A percentile compares a stretch with the other conserved stretches of the same genome.
phyloP scores from a whole-genome alignment of 805 yeast genomes.

The Wickerhamiella siamensis region DNA sequence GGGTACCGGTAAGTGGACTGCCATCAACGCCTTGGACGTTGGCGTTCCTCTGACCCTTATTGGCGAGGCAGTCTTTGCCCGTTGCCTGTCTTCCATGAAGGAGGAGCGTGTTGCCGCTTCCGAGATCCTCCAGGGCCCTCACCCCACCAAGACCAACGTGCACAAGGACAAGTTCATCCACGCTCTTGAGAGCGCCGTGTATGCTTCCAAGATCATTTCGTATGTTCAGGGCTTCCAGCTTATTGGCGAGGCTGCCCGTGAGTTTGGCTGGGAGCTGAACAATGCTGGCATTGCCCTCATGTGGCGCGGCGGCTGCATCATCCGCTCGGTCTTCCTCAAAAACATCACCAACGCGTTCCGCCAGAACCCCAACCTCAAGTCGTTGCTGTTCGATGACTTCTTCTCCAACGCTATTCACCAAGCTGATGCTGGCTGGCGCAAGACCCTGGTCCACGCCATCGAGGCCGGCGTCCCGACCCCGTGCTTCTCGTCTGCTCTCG shows the following conservation, averaged over 20 bases:
- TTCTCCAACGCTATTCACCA: conserved; percentile 79
- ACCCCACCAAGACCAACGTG: conserved; percentile 17
- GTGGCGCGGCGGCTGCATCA: conserved; percentile 99
- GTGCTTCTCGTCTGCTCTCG: conserved; percentile 90
- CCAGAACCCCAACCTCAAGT: conserved; percentile 83
- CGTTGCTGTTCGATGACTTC: conserved; percentile 90
- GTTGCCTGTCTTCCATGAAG: conserved; percentile 90
- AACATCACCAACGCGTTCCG: conserved; percentile 96
- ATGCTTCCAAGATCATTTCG: conserved; percentile 96
- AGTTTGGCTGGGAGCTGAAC: conserved; percentile 93
- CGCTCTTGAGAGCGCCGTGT: conserved; percentile 92
- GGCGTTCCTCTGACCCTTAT: conserved; percentile 97
- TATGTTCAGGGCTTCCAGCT: conserved; percentile 99
- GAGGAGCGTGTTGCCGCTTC: conserved; percentile 83
- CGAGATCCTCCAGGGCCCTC: conserved; percentile 64
- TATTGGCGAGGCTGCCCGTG: conserved; percentile 95
- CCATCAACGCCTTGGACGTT: conserved; percentile 90
- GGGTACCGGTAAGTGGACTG: conserved; percentile 99
- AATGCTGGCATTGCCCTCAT: conserved; percentile 96
- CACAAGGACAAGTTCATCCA: conserved; percentile 71
- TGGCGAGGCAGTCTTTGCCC: conserved; percentile 96
- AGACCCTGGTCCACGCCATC: conserved; percentile 63
- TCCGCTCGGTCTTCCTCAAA: conserved; percentile 94
- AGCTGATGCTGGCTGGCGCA: conserved; percentile 96
- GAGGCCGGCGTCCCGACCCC: conserved; percentile 92